Evolutionary conservation across 225 moss, liverwort and hornwort genomes (phyloP).

Genomic region (Antitrichia curtipendula): DNA sequence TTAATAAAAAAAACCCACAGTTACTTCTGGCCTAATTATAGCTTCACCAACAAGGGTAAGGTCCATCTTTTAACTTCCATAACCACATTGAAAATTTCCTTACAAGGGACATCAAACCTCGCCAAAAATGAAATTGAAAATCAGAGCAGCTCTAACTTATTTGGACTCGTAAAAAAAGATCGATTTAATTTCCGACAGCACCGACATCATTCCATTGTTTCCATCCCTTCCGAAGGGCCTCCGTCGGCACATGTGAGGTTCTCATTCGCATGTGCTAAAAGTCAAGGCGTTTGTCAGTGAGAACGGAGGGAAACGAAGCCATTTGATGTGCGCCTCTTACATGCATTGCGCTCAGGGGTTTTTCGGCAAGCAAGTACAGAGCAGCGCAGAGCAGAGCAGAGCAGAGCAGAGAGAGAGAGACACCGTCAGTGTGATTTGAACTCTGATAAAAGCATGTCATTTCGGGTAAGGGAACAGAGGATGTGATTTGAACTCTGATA

Average conservation of each 20-base stretch:
- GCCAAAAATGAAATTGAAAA: not conserved
- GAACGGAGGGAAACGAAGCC: fast-evolving
- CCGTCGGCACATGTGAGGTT: not conserved
- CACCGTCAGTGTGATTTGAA: not conserved
- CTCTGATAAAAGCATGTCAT: too few species aligned
- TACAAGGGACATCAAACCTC: not conserved
- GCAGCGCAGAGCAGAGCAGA: too few species aligned
- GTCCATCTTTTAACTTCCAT: not conserved
- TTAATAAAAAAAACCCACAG: too few species aligned
- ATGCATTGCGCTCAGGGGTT: not conserved
- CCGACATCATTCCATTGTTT: too few species aligned
- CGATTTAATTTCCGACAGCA: too few species aligned
- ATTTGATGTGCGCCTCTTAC: not conserved
- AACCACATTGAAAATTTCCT: not conserved
- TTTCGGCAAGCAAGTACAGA: not conserved
- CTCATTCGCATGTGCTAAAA: not conserved
- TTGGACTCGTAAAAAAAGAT: too few species aligned
- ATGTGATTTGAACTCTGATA: not conserved
- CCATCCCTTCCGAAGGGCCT: too few species aligned
- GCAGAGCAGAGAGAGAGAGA: too few species aligned
- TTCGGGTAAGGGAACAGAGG: too few species aligned
- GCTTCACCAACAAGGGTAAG: not conserved
- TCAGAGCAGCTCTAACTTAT: not conserved
- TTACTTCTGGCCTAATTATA: not conserved
- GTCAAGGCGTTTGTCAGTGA: not conserved